Base-by-base conservation (phyloP, 2,329 filamentous ascomycete genomes). In the Fusarium torreyae region DNA sequence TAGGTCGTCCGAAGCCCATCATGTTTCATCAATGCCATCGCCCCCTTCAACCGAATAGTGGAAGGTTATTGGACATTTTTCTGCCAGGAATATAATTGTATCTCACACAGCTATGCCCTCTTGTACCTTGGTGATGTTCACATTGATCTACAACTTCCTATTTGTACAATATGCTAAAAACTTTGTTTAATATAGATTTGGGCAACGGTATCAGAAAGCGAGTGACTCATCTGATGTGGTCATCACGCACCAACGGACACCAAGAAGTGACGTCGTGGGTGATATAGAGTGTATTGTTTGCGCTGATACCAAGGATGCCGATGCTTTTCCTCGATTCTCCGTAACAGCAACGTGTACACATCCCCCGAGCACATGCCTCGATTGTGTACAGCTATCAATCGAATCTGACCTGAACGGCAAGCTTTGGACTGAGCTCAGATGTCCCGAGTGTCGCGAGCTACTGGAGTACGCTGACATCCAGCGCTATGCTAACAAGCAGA, bases 391-490 rank as follows among this genome's bases (percentile, higher is more conserved):
- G 10, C 66, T 71, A 8, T 80, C 77, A 3, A 81, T 83, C 38
- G 69, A 69, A 24, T 74, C 76, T 3, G 79, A 81, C 46, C 48
- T 82, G 15, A 70, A 71, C 31, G 75, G 48, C 63, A 78, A 77
- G 22, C 58, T 78, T 3, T 84, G 83, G 81, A 81, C 83, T 34
- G 78, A 83, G 11, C 81, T 89, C 40, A 77, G 77, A 44, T 90
- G 87, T 52, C 86, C 86, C 0, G 83, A 86, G 50, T 90, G 87
- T 65, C 69, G 78, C 5, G 77, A 76, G 26, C 66, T 71, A 1
- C 76, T 89, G 3, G 70, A 77, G 10, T 83, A 84, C 63, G 73
- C 77, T 17, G 83, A 85, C 18, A 79, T 89, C 4, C 78, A 81
- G 60, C 76, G 76, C 0, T 83, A 81, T 54, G 85, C 86, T 3